Percentiles rank a stretch among this genome's conserved stretches.
Evolutionary conservation across 2,329 filamentous ascomycete species (phyloP).

Genomic region (Hyphodiscus sp.): DNA sequence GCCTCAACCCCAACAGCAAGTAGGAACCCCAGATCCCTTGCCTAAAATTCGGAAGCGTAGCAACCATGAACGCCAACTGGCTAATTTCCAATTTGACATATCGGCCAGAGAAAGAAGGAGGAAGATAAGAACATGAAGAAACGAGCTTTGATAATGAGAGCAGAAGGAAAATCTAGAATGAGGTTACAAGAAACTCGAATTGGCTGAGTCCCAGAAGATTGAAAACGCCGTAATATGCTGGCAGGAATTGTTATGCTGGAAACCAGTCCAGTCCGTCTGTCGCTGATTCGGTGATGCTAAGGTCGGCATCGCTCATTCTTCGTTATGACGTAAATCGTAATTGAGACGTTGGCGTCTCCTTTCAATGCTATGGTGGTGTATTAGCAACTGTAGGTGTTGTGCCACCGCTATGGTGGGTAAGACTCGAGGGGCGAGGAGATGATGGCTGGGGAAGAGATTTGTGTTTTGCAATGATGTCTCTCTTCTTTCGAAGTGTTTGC

Average conservation of each 20-base stretch:
- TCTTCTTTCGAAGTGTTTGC: conserved; percentile 51
- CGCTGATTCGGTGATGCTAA: conserved; percentile 1
- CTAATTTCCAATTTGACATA: not conserved
- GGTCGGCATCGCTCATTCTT: not conserved
- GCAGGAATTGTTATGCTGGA: not conserved
- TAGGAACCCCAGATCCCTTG: not conserved
- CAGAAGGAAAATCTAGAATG: conserved; percentile 1
- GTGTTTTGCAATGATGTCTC: conserved; percentile 50
- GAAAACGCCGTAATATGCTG: not conserved
- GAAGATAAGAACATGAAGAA: conserved; percentile 2
- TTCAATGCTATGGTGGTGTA: conserved; percentile 23
- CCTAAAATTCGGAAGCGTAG: not conserved
- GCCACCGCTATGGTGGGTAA: conserved; percentile 24
- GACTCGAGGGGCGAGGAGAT: conserved; percentile 24
- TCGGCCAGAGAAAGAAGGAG: conserved; percentile 1
- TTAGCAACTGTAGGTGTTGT: conserved; percentile 28
- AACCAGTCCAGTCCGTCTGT: conserved; percentile 2
- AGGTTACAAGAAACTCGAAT: conserved; percentile 1
- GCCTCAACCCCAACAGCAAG: not conserved
- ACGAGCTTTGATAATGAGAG: not conserved
- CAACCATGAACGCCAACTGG: not conserved
- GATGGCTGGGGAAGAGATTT: conserved; percentile 22
- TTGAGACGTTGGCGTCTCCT: not conserved
- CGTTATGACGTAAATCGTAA: conserved; percentile 9
- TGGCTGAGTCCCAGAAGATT: not conserved